Percentiles rank a stretch among this genome's conserved stretches.
phyloP scores from a whole-genome alignment of 495 filamentous ascomycete species.

The Letharia columbiana region DNA sequence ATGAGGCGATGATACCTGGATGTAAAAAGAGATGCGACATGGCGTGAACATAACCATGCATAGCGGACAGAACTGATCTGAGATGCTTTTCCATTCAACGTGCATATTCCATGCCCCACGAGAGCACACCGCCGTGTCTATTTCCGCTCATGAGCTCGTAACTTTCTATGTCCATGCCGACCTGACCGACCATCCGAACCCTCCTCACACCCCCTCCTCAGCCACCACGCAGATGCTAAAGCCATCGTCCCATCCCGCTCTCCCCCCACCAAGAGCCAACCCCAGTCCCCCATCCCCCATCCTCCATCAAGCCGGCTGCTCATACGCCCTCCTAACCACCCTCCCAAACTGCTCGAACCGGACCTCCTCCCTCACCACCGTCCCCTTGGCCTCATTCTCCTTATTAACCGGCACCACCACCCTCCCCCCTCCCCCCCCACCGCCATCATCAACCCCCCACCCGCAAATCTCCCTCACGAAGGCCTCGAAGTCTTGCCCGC shows the following conservation, averaged over 20 bases:
- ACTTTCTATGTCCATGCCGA: neutral
- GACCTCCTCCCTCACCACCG: slow-evolving; percentile 91
- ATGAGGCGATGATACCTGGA: slow-evolving; percentile 4
- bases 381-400: slow-evolving; percentile 97
- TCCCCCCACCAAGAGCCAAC: too few species aligned
- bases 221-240: too few species aligned
- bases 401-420: slow-evolving; percentile 82
- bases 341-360: slow-evolving; percentile 82
- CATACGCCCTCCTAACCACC: slow-evolving; percentile 79
- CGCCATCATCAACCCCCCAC: slow-evolving; percentile 59
- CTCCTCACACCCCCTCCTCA: slow-evolving; percentile 20
- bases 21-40: slow-evolving; percentile 5
- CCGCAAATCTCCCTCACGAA: slow-evolving; percentile 78
- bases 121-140: neutral
- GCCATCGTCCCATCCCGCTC: too few species aligned
- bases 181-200: neutral
- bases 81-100: neutral
- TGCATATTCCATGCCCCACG: neutral
- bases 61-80: neutral
- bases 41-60: neutral
- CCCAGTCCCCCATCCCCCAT: too few species aligned
- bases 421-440: slow-evolving; percentile 35
- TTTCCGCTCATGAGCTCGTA: neutral
- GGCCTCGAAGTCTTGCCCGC: slow-evolving; percentile 60
- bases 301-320: slow-evolving; percentile 57